Conservation (phyloP, 345 rosid species). For the Euphorbia tirucalli region DNA sequence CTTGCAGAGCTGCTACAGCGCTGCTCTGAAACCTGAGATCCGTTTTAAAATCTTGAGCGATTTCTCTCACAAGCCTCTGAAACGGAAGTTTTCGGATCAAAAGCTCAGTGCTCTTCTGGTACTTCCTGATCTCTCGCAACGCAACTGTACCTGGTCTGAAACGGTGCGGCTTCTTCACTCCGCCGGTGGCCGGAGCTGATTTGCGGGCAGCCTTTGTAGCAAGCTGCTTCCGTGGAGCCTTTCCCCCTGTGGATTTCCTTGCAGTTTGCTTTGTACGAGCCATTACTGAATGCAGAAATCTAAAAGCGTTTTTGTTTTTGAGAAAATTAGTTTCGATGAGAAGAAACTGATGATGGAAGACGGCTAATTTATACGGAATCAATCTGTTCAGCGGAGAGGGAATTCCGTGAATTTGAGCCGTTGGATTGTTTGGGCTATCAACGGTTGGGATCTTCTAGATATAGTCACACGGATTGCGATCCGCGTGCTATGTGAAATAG, state of each 20-base stretch:
- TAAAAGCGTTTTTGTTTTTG: background rate
- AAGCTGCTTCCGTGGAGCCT: slow-evolving; percentile 28
- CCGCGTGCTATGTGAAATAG: slow-evolving; percentile 10
- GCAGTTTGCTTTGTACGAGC: slow-evolving; percentile 32
- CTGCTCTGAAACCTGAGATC: slow-evolving; percentile 28
- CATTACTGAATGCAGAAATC: background rate
- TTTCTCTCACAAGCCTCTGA: slow-evolving; percentile 27
- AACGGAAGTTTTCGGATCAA: slow-evolving; percentile 24
- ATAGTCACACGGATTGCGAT: slow-evolving; percentile 21
- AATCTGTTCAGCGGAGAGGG: no score
- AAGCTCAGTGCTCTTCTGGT: slow-evolving; percentile 30
- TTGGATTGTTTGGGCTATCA: background rate
- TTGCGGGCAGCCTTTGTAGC: slow-evolving; percentile 26
- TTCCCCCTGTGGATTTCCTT: slow-evolving; percentile 28
- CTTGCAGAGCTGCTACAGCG: slow-evolving; percentile 25
- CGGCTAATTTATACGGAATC: no score
- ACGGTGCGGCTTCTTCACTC: slow-evolving; percentile 31
- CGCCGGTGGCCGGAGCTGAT: slow-evolving; percentile 30
- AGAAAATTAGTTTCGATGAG: background rate
- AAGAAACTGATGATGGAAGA: background rate
- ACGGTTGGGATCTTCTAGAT: slow-evolving; percentile 11
- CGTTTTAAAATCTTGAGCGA: slow-evolving; percentile 28
- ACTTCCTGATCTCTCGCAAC: slow-evolving; percentile 26
- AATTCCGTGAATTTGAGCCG: background rate
- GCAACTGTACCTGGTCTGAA: slow-evolving; percentile 31